Conservation (phyloP, 176 grass and related monocot species). For the Carex pumila region DNA sequence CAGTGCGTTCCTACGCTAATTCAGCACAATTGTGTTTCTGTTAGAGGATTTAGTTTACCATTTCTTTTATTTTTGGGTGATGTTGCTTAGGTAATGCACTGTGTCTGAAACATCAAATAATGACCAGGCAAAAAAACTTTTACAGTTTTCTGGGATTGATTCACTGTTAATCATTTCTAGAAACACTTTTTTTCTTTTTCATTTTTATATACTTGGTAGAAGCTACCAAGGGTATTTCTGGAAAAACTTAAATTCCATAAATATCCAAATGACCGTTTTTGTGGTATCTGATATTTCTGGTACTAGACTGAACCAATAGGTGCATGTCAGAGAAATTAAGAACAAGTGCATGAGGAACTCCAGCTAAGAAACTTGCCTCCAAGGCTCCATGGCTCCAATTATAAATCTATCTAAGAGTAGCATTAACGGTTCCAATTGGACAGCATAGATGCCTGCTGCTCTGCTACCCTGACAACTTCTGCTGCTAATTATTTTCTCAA, state of each 20-base stretch:
- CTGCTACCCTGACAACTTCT: neutral
- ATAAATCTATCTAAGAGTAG: neutral
- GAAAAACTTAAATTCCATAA: neutral
- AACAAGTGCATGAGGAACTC: neutral
- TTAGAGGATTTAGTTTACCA: neutral
- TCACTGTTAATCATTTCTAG: too few species aligned
- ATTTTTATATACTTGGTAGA: too few species aligned
- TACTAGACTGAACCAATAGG: too few species aligned
- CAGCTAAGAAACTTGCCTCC: neutral
- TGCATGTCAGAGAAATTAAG: neutral
- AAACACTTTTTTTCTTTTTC: too few species aligned
- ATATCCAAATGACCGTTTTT: too few species aligned
- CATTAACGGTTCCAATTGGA: neutral
- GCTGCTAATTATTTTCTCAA: neutral
- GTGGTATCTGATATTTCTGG: too few species aligned
- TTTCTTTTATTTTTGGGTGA: neutral
- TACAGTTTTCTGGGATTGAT: too few species aligned
- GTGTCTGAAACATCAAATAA: neutral
- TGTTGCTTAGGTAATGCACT: neutral
- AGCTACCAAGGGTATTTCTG: too few species aligned
- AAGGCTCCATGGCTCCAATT: neutral
- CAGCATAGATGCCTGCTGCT: neutral
- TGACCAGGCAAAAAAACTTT: too few species aligned
- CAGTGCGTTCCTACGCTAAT: neutral
- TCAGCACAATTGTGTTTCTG: neutral